Evolutionary conservation across 495 filamentous ascomycete genomes (phyloP).

Genomic region (Hypoxylon trugodes): DNA sequence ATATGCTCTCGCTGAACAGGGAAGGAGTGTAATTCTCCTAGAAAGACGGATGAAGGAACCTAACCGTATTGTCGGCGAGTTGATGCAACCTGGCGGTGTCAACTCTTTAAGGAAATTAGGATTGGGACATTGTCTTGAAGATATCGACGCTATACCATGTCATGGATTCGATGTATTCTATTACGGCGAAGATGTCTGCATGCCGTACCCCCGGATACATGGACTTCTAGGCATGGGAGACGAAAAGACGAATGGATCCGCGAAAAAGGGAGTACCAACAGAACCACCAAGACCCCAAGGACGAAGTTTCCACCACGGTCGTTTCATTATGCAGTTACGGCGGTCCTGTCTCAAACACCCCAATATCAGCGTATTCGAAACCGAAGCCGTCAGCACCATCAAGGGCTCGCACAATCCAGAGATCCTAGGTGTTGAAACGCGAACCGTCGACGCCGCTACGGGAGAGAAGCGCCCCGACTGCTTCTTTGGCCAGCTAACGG

Average conservation of each 20-base stretch:
- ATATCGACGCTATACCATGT: constrained; percentile 83
- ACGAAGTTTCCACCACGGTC: constrained; percentile 81
- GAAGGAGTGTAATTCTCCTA: constrained; percentile 88
- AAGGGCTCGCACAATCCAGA: constrained; percentile 64
- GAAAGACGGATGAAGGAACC: constrained; percentile 92
- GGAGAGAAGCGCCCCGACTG: constrained; percentile 68
- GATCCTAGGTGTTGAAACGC: constrained; percentile 78
- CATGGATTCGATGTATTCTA: constrained; percentile 90
- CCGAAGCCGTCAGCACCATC: constrained; percentile 70
- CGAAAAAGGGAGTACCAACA: constrained; percentile 20
- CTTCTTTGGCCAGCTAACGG: constrained; percentile 87
- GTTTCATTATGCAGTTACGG: constrained; percentile 80
- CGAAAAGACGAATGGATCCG: constrained; percentile 43
- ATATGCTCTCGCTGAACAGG: constrained; percentile 80
- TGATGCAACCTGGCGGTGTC: constrained; percentile 93
- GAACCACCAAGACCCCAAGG: constrained; percentile 64
- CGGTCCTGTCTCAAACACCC: constrained; percentile 69
- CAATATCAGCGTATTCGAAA: constrained; percentile 79
- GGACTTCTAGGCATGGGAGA: constrained; percentile 12
- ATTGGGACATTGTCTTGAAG: constrained; percentile 81
- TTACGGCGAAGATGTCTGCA: constrained; percentile 76
- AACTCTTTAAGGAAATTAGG: constrained; percentile 82
- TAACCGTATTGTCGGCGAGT: constrained; percentile 94
- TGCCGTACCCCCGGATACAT: constrained; percentile 71
- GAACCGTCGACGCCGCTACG: constrained; percentile 61